A percentile compares a stretch with the other conserved stretches of the same genome.
Evolutionary conservation across 768 basidiomycete species (phyloP).

Genomic region (Pisolithus orientalis): DNA sequence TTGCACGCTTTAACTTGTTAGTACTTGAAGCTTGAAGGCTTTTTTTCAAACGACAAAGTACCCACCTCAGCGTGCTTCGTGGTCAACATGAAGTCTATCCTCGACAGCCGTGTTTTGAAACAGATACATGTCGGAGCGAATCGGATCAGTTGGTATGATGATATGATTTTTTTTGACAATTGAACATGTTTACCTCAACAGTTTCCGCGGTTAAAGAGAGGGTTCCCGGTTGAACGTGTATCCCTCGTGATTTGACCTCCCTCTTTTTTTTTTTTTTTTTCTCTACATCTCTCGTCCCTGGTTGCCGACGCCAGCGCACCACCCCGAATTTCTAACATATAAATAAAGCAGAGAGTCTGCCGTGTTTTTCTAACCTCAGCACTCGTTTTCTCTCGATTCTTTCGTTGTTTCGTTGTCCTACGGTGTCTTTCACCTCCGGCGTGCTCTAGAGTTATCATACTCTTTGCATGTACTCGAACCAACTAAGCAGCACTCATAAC

Average conservation of each 20-base stretch:
- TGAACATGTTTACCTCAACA: not conserved
- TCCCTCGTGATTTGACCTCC: no score
- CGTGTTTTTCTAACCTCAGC: no score
- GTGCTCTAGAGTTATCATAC: constrained; percentile 28
- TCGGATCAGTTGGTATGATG: no score
- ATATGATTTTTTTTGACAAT: no score
- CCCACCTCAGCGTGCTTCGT: no score
- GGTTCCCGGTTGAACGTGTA: no score
- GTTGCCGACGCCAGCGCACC: no score
- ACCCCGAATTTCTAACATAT: not conserved
- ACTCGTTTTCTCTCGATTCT: not conserved
- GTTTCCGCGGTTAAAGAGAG: no score
- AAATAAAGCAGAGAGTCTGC: not conserved
- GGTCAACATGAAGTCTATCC: no score
- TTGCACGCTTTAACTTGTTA: no score
- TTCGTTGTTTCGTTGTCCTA: not conserved
- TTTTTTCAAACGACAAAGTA: not conserved
- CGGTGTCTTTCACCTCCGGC: constrained; percentile 10
- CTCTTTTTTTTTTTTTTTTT: not conserved
- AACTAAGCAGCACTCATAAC: constrained; percentile 85
- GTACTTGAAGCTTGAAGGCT: not conserved
- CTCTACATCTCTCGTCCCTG: not conserved
- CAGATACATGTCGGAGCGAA: no score
- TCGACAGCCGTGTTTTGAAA: no score
- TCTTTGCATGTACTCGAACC: constrained; percentile 93